These are phyloP conservation scores for Coleophoma crateriformis DNA, from an alignment of 2,329 filamentous ascomycete genomes.

Conservation along the genomic window DNA sequence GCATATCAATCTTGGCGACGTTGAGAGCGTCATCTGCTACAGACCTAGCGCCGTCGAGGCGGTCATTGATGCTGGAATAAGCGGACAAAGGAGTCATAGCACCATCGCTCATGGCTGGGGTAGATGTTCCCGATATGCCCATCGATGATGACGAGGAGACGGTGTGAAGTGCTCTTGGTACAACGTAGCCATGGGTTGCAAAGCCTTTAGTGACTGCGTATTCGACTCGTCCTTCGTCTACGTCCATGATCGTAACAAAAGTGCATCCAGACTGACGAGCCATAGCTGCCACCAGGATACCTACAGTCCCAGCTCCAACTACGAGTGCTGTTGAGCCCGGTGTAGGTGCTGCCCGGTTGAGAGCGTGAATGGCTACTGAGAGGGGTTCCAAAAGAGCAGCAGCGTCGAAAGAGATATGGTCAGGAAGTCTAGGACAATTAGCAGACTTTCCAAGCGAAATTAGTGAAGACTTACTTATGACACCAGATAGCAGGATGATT, in stretches of 20 bases:
- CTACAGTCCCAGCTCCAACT: slow-evolving; percentile 60
- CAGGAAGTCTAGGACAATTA: slow-evolving; percentile 41
- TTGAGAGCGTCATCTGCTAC: slow-evolving; percentile 45
- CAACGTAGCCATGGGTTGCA: slow-evolving; percentile 53
- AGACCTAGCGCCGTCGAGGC: slow-evolving; percentile 44
- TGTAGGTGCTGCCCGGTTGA: slow-evolving; percentile 47
- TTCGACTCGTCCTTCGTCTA: slow-evolving; percentile 52
- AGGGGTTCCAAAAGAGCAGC: slow-evolving; percentile 57
- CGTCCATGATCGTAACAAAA: slow-evolving; percentile 53
- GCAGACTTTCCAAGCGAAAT: background rate
- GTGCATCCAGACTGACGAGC: slow-evolving; percentile 54
- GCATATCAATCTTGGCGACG: slow-evolving; percentile 16
- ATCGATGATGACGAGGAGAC: slow-evolving; percentile 38
- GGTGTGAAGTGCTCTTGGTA: slow-evolving; percentile 37
- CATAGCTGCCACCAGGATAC: slow-evolving; percentile 57
- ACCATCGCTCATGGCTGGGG: slow-evolving; percentile 30
- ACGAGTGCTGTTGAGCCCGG: slow-evolving; percentile 54
- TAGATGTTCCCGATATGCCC: slow-evolving; percentile 39
- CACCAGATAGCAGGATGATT: slow-evolving; percentile 59
- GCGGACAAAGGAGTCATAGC: slow-evolving; percentile 34
- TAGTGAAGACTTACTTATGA: slow-evolving; percentile 42
- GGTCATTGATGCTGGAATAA: slow-evolving; percentile 32
- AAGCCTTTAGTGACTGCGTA: slow-evolving; percentile 55
- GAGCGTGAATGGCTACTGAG: slow-evolving; percentile 55
- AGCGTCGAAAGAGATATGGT: slow-evolving; percentile 51